A percentile compares a stretch with the other conserved stretches of the same genome.
These are phyloP conservation scores for Wallacemonas sp. DNA, from an alignment of 208 protist genomes.

Conservation along the genomic window DNA sequence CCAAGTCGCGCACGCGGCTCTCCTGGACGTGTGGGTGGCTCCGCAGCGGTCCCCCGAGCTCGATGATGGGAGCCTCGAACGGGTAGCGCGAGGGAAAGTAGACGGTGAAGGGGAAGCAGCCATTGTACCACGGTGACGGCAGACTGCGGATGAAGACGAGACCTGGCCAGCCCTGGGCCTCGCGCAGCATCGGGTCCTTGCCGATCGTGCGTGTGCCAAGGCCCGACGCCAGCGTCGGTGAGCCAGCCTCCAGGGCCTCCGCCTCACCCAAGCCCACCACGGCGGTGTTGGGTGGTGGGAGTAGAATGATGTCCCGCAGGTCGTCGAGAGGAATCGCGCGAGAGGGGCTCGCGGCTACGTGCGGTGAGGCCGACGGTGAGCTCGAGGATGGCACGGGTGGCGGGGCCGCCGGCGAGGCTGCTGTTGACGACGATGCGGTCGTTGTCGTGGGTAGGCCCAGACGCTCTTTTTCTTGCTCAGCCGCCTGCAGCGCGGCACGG, in stretches of 20 bases:
- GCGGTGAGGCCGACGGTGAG: neutral
- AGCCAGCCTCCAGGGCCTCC: no score
- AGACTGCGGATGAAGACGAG: conserved; percentile 37
- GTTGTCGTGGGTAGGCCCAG: neutral
- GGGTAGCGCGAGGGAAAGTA: conserved; percentile 61
- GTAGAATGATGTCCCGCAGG: conserved; percentile 27
- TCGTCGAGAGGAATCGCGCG: conserved; percentile 12
- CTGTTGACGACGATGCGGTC: neutral
- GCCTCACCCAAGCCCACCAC: no score
- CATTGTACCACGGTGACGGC: conserved; percentile 66
- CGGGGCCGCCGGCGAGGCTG: neutral
- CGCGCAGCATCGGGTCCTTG: conserved; percentile 11
- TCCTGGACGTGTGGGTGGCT: conserved; percentile 63
- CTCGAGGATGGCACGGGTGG: neutral
- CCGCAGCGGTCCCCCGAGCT: conserved; percentile 30
- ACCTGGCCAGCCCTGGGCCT: conserved; percentile 31
- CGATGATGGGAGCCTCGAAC: conserved; percentile 55
- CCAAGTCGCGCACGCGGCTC: conserved; percentile 5
- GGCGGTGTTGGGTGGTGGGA: conserved; percentile 13
- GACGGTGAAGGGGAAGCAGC: conserved; percentile 57
- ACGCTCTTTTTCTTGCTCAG: neutral
- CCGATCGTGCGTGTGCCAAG: neutral
- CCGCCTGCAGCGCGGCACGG: neutral
- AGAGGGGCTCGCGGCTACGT: neutral
- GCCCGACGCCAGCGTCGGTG: no score